A percentile compares a stretch with the other conserved stretches of the same genome.
phyloP scores from a whole-genome alignment of 1,284 basidiomycete species.

The Laetiporus sulphureus region DNA sequence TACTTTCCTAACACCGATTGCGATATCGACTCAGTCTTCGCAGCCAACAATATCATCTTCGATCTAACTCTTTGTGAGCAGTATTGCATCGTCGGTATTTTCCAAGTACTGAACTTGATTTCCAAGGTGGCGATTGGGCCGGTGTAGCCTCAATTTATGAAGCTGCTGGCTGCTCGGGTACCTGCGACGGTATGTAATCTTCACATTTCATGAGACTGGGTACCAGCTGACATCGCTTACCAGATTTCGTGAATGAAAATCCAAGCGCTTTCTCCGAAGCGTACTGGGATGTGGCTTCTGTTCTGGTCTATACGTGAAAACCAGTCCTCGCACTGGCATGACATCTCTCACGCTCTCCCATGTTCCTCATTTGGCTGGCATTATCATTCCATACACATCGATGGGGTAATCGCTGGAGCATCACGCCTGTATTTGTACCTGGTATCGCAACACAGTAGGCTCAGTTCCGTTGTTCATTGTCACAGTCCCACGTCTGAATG shows the following conservation, averaged over 20 bases:
- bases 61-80: conserved; percentile 39
- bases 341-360: not conserved
- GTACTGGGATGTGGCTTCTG: conserved; percentile 38
- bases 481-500: no score
- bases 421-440: no score
- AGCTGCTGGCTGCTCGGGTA: conserved; percentile 40
- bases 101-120: not conserved
- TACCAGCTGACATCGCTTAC: no score
- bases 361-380: conserved; percentile 1
- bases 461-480: no score
- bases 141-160: conserved; percentile 35
- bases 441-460: no score
- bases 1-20: conserved; percentile 50
- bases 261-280: conserved; percentile 40
- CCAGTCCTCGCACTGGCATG: not conserved
- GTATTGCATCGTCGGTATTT: not conserved
- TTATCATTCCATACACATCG: no score
- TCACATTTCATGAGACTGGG: no score
- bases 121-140: conserved; percentile 47
- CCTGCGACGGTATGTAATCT: conserved; percentile 37
- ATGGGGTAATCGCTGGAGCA: no score
- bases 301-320: conserved; percentile 21
- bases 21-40: conserved; percentile 44
- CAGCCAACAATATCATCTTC: conserved; percentile 54
- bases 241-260: conserved; percentile 37